Evolutionary conservation across 345 rosid species (phyloP).

Genomic region (Sisymbrium altissimum): DNA sequence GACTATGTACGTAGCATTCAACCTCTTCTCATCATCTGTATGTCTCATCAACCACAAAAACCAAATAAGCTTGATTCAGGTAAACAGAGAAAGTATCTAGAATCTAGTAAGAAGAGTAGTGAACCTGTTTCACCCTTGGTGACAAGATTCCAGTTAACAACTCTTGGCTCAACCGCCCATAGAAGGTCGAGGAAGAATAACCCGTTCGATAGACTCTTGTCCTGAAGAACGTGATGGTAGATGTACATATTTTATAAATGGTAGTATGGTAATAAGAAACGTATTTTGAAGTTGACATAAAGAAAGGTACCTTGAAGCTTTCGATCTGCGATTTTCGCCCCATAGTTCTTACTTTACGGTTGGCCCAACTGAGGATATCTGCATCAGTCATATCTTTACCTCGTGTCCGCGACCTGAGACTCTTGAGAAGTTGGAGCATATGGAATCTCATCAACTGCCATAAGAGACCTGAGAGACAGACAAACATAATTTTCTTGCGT

Average conservation of each 20-base stretch:
- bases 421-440: slow-evolving; percentile 88
- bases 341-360: slow-evolving; percentile 53
- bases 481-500: slow-evolving; percentile 1
- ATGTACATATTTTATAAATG: background rate
- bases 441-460: slow-evolving; percentile 93
- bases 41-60: background rate
- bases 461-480: slow-evolving; percentile 70
- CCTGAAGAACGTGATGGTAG: slow-evolving; percentile 43
- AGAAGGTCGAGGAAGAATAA: slow-evolving; percentile 88
- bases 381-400: slow-evolving; percentile 80
- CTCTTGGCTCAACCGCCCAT: slow-evolving; percentile 89
- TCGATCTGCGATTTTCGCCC: slow-evolving; percentile 64
- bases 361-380: slow-evolving; percentile 80
- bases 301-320: slow-evolving; percentile 67
- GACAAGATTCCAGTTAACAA: slow-evolving; percentile 93
- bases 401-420: slow-evolving; percentile 66
- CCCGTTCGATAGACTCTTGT: slow-evolving; percentile 72
- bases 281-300: background rate
- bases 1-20: slow-evolving; percentile 92
- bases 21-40: slow-evolving; percentile 80
- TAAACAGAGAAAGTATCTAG: background rate
- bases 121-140: slow-evolving; percentile 92
- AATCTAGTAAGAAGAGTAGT: background rate
- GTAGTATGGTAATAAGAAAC: background rate
- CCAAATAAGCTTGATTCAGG: background rate